Evolutionary conservation across 2,329 filamentous ascomycete species (phyloP).

Genomic region (Botrytis deweyae): DNA sequence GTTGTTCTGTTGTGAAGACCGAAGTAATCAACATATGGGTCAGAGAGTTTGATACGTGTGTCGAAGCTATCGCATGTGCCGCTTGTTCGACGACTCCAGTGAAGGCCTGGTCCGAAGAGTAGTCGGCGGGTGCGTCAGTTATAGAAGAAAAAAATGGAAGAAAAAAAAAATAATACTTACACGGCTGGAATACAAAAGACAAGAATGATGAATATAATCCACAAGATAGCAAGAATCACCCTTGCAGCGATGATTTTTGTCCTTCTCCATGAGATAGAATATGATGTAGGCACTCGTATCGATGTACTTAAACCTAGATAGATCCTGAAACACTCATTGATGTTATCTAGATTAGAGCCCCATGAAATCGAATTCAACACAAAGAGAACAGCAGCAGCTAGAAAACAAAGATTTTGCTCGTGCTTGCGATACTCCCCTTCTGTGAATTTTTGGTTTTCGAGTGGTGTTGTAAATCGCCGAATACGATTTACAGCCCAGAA

Average conservation of each 20-base stretch:
- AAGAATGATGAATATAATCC: not conserved
- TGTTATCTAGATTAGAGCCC: too few species aligned
- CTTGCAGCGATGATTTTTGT: not conserved
- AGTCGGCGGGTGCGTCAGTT: not conserved
- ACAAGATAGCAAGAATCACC: not conserved
- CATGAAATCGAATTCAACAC: not conserved
- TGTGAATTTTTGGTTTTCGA: not conserved
- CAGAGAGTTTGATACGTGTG: not conserved
- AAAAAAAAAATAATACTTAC: not conserved
- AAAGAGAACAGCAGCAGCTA: not conserved
- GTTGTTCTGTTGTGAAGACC: not conserved
- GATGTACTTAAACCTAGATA: not conserved
- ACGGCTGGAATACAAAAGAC: not conserved
- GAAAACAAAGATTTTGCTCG: not conserved
- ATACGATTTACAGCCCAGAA: not conserved
- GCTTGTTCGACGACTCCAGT: not conserved
- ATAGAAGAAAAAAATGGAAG: too few species aligned
- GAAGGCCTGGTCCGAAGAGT: not conserved
- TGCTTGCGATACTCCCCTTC: not conserved
- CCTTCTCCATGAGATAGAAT: not conserved
- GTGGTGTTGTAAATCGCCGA: not conserved
- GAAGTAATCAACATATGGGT: not conserved
- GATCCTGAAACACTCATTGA: not conserved
- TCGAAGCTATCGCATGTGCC: constrained; percentile 5
- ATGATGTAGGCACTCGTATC: not conserved